These are phyloP conservation scores for Gossypium australe DNA, from an alignment of 345 rosid genomes.

Conservation along the genomic window DNA sequence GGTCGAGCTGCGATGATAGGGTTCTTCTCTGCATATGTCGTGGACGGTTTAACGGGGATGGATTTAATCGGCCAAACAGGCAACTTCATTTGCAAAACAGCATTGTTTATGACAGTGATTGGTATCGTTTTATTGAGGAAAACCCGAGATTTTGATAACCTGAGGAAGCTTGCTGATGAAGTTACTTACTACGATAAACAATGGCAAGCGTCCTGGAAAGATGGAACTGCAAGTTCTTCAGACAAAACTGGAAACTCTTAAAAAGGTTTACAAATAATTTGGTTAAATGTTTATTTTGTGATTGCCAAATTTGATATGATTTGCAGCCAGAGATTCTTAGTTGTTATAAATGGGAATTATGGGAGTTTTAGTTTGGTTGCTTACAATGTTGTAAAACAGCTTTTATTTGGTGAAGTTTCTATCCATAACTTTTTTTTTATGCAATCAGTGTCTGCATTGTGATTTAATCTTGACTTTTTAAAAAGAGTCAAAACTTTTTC, in stretches of 20 bases:
- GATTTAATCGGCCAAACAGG: constrained; percentile 38
- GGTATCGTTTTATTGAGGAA: constrained; percentile 25
- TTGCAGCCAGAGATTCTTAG: not conserved
- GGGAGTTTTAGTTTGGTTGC: not conserved
- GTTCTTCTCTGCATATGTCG: constrained; percentile 39
- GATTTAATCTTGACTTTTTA: too few relatives aligned
- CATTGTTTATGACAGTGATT: constrained; percentile 30
- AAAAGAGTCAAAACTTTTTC: too few relatives aligned
- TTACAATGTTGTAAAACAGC: not conserved
- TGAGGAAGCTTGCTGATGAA: constrained; percentile 37
- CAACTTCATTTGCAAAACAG: constrained; percentile 41
- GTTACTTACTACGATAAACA: constrained; percentile 50
- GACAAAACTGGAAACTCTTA: not conserved
- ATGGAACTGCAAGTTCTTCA: constrained; percentile 13
- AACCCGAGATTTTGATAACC: constrained; percentile 25
- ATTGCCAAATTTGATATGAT: too few relatives aligned
- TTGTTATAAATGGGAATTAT: not conserved
- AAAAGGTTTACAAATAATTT: not conserved
- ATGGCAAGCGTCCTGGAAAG: constrained; percentile 46
- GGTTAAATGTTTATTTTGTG: not conserved
- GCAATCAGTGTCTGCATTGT: too few relatives aligned
- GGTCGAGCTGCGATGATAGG: constrained; percentile 62
- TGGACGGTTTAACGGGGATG: constrained; percentile 42
- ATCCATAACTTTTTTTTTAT: too few relatives aligned
- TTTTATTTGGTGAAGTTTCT: too few relatives aligned